Percentiles rank a stretch among this genome's conserved stretches.
Evolutionary conservation across 2,329 filamentous ascomycete species (phyloP).

Genomic region (Dactylellina leptospora): DNA sequence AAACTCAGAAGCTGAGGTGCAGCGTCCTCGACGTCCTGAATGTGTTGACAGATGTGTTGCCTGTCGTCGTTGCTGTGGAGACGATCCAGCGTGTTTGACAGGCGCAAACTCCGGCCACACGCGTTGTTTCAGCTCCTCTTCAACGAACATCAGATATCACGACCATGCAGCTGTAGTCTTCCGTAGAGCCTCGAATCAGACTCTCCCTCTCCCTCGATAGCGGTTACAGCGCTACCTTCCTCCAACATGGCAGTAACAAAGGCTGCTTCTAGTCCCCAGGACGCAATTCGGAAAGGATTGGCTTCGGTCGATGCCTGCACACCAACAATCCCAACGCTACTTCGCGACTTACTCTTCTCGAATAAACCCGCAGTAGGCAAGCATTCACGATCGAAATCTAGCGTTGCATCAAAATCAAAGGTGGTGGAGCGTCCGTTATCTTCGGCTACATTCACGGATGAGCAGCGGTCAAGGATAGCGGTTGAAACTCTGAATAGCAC

Average conservation of each 20-base stretch:
- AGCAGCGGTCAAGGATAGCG: slow-evolving; percentile 48
- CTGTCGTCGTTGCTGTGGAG: slow-evolving; percentile 49
- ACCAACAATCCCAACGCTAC: slow-evolving; percentile 18
- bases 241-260: slow-evolving; percentile 46
- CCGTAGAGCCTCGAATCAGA: not conserved
- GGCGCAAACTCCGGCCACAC: slow-evolving; percentile 20
- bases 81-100: slow-evolving; percentile 21
- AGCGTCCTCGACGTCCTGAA: too few relatives aligned
- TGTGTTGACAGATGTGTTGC: slow-evolving; percentile 28
- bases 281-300: slow-evolving; percentile 43
- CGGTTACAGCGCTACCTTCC: not conserved
- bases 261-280: slow-evolving; percentile 28
- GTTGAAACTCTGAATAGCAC: slow-evolving; percentile 39
- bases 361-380: slow-evolving; percentile 19
- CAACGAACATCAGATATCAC: not conserved
- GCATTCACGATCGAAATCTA: slow-evolving; percentile 37
- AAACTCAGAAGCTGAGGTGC: too few relatives aligned
- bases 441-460: slow-evolving; percentile 34
- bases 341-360: slow-evolving; percentile 45
- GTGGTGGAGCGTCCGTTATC: slow-evolving; percentile 15
- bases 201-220: not conserved
- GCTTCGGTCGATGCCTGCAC: slow-evolving; percentile 41
- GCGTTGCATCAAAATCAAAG: slow-evolving; percentile 20
- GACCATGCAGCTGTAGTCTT: slow-evolving; percentile 33
- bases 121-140: slow-evolving; percentile 36